Base-by-base conservation (phyloP, 257 asterid species). In the Scutellaria galericulata region DNA sequence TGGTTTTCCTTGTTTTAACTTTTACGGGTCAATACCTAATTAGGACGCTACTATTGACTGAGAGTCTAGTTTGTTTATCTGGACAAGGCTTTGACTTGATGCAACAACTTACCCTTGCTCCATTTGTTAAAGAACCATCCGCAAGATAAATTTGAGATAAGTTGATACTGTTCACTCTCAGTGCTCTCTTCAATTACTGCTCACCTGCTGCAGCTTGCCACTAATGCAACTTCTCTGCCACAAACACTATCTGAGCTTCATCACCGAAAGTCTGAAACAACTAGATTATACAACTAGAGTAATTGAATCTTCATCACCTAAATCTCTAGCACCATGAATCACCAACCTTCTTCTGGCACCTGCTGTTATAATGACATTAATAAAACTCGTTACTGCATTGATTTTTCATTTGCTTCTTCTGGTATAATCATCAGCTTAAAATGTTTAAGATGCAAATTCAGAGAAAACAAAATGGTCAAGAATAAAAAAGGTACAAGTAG, bases 11-110 rank as follows among this genome's bases (percentile, higher is more conserved):
- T 42, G 22, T 18, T 53, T 18, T 18, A 18, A 18, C 18, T 18
- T 18, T 14, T 6, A 31, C 37, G 13, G 27, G 7, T n/a, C 13
- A 9, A 13, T 59, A 48, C 42, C 50, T 42, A 3, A 45, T 15
- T 7, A 20, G 15, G 22, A n/a, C 40, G 7, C 35, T 44, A 39
- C 22, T 0, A 42, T 22, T 48, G 41, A 47, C 40, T 11, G 20
- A 58, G 37, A 44, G 57, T 35, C 45, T 71, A 46, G 61, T 22
- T 24, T 71, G 41, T 55, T 69, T 69, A 45, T 6, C 56, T 42
- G 51, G 27, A 15, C 22, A 20, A 42, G 66, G 48, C 55, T 31
- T 31, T 31, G 37, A 31, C 22, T 22, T 45, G 3, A 64, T 64
- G 70, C 9, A 40, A 22, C 22, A 22, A 10, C 24, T 20, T 14